These are phyloP conservation scores for Pleurozium schreberi DNA, from an alignment of 225 moss, liverwort and hornwort genomes.

Conservation along the genomic window DNA sequence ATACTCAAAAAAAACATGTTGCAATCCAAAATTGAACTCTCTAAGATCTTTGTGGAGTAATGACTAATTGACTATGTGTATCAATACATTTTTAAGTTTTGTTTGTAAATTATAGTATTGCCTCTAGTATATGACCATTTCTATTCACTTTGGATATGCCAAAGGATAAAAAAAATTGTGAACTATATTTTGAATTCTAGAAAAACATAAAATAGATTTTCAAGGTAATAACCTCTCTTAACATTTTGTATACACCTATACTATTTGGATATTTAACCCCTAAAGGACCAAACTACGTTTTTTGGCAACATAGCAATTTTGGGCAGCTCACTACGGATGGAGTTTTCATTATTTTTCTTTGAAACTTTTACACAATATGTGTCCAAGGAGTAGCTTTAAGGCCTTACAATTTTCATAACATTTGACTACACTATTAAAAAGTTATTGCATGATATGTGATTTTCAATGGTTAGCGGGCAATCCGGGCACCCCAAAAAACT, in stretches of 20 bases:
- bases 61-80: too few relatives aligned
- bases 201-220: neutral
- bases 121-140: neutral
- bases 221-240: fast-evolving
- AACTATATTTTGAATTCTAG: neutral
- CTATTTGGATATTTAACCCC: neutral
- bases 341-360: too few relatives aligned
- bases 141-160: neutral
- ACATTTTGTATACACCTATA: neutral
- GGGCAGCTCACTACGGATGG: too few relatives aligned
- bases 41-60: neutral
- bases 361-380: too few relatives aligned
- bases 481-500: too few relatives aligned
- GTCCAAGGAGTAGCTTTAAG: too few relatives aligned
- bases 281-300: too few relatives aligned
- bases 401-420: too few relatives aligned
- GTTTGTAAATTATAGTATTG: neutral
- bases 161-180: neutral
- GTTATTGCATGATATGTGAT: too few relatives aligned
- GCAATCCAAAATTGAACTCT: fast-evolving
- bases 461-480: too few relatives aligned
- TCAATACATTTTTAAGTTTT: neutral
- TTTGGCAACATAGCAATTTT: too few relatives aligned
- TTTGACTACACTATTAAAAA: too few relatives aligned
- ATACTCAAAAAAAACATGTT: neutral